Conservation (phyloP, 2,329 filamentous ascomycete species). For the Calonectria pseudoturangicola region DNA sequence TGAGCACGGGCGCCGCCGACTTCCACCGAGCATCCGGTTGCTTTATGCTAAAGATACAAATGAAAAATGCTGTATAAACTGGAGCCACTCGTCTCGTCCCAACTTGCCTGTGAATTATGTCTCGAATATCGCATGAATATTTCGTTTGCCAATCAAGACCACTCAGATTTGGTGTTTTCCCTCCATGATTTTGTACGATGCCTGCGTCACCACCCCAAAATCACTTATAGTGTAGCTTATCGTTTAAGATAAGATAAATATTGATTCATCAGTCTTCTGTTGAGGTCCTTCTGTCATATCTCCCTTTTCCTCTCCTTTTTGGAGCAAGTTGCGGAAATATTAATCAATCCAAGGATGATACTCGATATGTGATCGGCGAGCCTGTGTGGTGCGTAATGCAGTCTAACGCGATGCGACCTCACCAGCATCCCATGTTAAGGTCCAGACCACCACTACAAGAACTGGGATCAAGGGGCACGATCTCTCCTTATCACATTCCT, state of each 20-base stretch:
- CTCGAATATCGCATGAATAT: background rate
- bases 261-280: background rate
- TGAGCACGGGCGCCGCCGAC: slow-evolving; percentile 10
- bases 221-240: background rate
- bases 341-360: background rate
- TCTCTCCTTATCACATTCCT: background rate
- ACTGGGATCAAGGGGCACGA: background rate
- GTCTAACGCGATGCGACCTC: background rate
- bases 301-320: background rate
- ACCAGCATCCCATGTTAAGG: background rate
- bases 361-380: background rate
- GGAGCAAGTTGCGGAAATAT: background rate
- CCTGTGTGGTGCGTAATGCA: background rate
- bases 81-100: background rate
- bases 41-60: slow-evolving; percentile 4
- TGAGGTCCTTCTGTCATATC: background rate
- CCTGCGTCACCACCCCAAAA: background rate
- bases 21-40: background rate
- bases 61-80: slow-evolving; percentile 13
- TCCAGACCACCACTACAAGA: background rate
- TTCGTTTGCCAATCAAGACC: background rate
- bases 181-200: background rate
- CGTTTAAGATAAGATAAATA: background rate
- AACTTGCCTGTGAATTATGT: slow-evolving; percentile 16
- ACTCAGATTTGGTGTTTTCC: background rate